A percentile compares a stretch with the other conserved stretches of the same genome.
Conservation (phyloP, 225 moss, liverwort and hornwort genomes). For the Lunularia cruciata region DNA sequence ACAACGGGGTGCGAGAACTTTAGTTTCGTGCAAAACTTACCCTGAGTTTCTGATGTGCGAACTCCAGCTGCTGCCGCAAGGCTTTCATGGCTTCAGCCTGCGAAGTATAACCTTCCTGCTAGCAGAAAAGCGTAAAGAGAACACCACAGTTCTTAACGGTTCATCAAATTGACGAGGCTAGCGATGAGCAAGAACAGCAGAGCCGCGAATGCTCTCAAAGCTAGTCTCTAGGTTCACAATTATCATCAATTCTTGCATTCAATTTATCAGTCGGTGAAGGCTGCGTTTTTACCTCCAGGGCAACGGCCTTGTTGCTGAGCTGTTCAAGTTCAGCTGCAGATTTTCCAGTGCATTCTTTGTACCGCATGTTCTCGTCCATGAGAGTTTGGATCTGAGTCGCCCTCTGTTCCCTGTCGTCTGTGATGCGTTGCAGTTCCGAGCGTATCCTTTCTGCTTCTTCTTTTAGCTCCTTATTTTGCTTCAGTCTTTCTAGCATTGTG, state of each 20-base stretch:
- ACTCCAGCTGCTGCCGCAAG: constrained; percentile 77
- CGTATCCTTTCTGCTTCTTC: constrained; percentile 74
- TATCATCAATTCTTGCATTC: too few species aligned
- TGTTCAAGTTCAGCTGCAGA: constrained; percentile 81
- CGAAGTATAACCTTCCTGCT: constrained; percentile 76
- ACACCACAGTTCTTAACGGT: neutral
- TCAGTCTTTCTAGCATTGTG: constrained; percentile 61
- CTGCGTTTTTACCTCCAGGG: constrained; percentile 67
- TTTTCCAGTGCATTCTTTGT: constrained; percentile 93
- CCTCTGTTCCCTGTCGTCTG: constrained; percentile 77
- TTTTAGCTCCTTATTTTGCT: constrained; percentile 63
- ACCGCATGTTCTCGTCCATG: constrained; percentile 67
- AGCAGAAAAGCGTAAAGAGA: neutral
- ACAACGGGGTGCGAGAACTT: too few species aligned
- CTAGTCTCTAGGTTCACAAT: too few species aligned
- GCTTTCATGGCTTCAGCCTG: constrained; percentile 71
- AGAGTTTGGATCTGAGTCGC: constrained; percentile 63
- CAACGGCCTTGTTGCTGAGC: constrained; percentile 71
- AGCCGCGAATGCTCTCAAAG: too few species aligned
- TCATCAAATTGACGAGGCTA: too few species aligned
- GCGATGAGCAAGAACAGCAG: too few species aligned
- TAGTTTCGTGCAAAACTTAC: constrained; percentile 16
- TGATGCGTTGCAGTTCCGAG: constrained; percentile 69
- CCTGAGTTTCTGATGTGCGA: constrained; percentile 76
- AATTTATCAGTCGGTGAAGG: neutral